Evolutionary conservation across 805 yeast genomes (phyloP).

Genomic region (Wickerhamiella sorbophila): DNA sequence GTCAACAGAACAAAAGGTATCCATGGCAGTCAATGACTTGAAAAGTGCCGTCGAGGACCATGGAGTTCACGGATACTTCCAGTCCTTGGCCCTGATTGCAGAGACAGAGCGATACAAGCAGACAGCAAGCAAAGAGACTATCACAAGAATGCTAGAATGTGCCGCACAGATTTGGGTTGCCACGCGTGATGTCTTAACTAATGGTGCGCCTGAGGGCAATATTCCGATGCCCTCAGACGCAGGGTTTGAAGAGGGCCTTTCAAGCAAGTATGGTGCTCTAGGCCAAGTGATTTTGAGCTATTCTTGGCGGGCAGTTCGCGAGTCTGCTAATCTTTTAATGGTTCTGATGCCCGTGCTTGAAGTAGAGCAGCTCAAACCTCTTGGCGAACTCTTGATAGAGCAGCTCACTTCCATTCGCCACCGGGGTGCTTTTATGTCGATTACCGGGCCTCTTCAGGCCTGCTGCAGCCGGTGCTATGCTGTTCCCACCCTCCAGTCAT

Average conservation of each 20-base stretch:
- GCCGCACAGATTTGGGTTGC: slow-evolving; percentile 30
- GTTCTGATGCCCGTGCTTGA: slow-evolving; percentile 4
- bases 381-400: slow-evolving; percentile 42
- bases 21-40: slow-evolving; percentile 26
- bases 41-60: slow-evolving; percentile 32
- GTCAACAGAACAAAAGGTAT: slow-evolving; percentile 21
- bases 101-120: slow-evolving; percentile 18
- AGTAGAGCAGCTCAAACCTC: slow-evolving; percentile 29
- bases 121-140: slow-evolving; percentile 11
- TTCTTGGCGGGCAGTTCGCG: slow-evolving; percentile 75
- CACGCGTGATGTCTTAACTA: slow-evolving; percentile 37
- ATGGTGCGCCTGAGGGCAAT: slow-evolving; percentile 60
- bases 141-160: slow-evolving; percentile 12
- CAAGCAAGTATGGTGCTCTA: slow-evolving; percentile 25
- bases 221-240: slow-evolving; percentile 6
- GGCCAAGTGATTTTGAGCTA: slow-evolving; percentile 40
- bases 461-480: slow-evolving; percentile 44
- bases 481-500: slow-evolving; percentile 10
- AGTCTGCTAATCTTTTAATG: slow-evolving; percentile 42
- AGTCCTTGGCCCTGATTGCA: slow-evolving; percentile 39
- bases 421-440: slow-evolving; percentile 83
- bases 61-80: slow-evolving; percentile 58
- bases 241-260: slow-evolving; percentile 29
- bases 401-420: slow-evolving; percentile 70
- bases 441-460: slow-evolving; percentile 63